Base-by-base conservation (phyloP, 805 yeast species). In the Henningerozyma blattae region DNA sequence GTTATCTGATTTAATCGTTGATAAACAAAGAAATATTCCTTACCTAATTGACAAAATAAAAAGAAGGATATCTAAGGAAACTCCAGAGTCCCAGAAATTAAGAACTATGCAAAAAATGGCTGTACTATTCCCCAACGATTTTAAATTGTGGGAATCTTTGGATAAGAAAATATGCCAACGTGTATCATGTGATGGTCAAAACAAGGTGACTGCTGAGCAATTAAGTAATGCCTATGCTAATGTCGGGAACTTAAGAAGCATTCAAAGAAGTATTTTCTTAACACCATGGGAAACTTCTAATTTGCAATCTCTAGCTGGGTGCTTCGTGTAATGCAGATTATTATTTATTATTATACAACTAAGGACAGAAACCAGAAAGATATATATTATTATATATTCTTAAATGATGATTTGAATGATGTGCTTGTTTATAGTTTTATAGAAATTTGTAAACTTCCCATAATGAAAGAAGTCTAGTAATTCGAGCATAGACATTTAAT, bases 71-170 rank as follows among this genome's bases (percentile, higher is more conserved):
- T 51, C 46, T 1, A 33, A 40, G 6, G 47, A 3, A 15, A 38
- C 2, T 41, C 42, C 44, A 3, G 43, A 48, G 1, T 16, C 35
- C 1, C 40, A 45, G 1, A 41, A 45, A 1, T 41, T 42, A 8
- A 33, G 16, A 39, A 52, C 18, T 14, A 79, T 89, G 81, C 82
- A 79, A 50, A 69, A 77, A 45, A 67, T 75, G 9, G 85, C 89
- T 0, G 60, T 79, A 40, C 59, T 81, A 46, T 79, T 82, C 60
- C 96, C 96, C 1, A 66, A 69, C 26, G 81, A 78, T 44, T 63
- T 64, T 37, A 58, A 61, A 13, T 67, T 81, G 4, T 89, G 97
- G 97, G 63, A 61, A 20, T 59, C 68, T n/a, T 54, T 87, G 26
- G 70, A 72, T 48, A 52, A 58, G 18, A 61, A 59, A 33, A 67